Percentiles rank a stretch among this genome's conserved stretches.
Evolutionary conservation across 768 basidiomycete species (phyloP).

Genomic region (Tremella yokohamensis): DNA sequence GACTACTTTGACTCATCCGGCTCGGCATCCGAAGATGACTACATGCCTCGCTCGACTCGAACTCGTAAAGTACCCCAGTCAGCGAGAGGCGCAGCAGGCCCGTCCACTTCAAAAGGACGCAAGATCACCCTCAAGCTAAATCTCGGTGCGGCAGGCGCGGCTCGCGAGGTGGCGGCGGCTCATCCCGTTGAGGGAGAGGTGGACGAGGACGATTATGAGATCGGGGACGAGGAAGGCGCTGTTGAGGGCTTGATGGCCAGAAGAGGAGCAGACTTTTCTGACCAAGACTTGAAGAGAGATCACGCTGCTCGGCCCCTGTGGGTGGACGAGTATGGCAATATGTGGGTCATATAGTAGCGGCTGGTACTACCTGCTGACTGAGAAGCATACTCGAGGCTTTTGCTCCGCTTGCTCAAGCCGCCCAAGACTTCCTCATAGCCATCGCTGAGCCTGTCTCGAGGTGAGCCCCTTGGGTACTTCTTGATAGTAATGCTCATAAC

Average conservation of each 20-base stretch:
- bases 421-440: conserved; percentile 95
- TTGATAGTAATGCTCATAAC: conserved; percentile 5
- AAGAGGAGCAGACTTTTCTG: conserved; percentile 41
- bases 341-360: conserved; percentile 26
- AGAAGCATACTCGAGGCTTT: conserved; percentile 93
- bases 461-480: conserved; percentile 56
- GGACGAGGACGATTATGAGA: conserved; percentile 36
- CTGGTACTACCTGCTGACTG: conserved; percentile 59
- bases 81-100: conserved; percentile 14
- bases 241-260: conserved; percentile 21
- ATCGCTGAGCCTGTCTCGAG: conserved; percentile 98
- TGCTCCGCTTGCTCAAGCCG: conserved; percentile 94
- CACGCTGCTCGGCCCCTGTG: conserved; percentile 89
- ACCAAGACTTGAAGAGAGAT: conserved; percentile 81
- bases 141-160: conserved; percentile 25
- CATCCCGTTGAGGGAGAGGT: conserved; percentile 37
- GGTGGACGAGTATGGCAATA: conserved; percentile 60
- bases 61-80: conserved; percentile 6
- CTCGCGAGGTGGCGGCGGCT: conserved; percentile 19
- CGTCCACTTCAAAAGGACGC: conserved; percentile 4
- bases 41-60: conserved; percentile 13
- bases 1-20: conserved; percentile 44
- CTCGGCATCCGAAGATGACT: conserved; percentile 37
- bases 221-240: conserved; percentile 29
- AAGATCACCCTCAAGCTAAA: conserved; percentile 38